Evolutionary conservation across 2,329 filamentous ascomycete genomes (phyloP).

Genomic region (Diaporthe sp.): DNA sequence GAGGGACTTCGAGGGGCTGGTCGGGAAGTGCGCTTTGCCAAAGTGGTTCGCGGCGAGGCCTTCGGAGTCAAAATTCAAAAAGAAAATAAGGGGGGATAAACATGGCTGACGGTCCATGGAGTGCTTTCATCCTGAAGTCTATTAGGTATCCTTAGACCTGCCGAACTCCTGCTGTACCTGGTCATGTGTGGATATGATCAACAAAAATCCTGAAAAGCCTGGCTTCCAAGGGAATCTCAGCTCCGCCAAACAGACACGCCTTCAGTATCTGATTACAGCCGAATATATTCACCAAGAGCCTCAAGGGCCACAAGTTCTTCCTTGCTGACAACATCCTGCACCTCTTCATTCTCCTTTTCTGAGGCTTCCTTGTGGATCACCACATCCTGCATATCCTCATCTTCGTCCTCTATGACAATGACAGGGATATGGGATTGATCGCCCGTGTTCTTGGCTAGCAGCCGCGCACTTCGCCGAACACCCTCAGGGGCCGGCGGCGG

Average conservation of each 20-base stretch:
- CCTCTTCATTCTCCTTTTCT: background rate
- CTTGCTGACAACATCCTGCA: background rate
- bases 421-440: background rate
- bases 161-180: background rate
- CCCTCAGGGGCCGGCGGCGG: background rate
- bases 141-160: background rate
- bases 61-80: constrained; percentile 27
- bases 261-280: constrained; percentile 8
- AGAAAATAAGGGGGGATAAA: background rate
- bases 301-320: background rate
- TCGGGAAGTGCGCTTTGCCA: constrained; percentile 34
- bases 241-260: background rate
- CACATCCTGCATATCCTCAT: background rate
- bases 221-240: background rate
- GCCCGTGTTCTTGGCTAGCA: background rate
- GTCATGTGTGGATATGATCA: background rate
- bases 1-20: constrained; percentile 15
- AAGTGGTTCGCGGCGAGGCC: constrained; percentile 38
- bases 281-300: constrained; percentile 23
- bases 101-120: background rate
- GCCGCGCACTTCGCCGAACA: constrained; percentile 9
- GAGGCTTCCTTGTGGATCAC: background rate
- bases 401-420: constrained; percentile 15
- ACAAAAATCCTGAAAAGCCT: background rate
- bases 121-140: background rate